Evolutionary conservation across 371 early-diverging fungal species (phyloP).

Genomic region (Mortierella sp.): DNA sequence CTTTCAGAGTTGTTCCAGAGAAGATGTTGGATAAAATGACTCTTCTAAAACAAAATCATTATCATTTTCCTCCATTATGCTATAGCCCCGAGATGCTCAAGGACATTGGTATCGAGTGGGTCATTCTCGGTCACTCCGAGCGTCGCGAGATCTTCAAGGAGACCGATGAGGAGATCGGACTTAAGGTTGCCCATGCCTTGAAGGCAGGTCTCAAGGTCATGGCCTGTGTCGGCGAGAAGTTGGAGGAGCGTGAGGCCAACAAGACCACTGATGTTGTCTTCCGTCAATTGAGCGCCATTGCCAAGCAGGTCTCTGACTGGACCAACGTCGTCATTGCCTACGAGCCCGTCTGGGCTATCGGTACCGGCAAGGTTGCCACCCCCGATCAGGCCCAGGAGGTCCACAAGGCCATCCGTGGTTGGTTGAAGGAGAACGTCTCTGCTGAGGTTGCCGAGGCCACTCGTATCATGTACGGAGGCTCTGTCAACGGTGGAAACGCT

Average conservation of each 20-base stretch:
- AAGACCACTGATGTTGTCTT: constrained; percentile 90
- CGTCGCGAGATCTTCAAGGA: constrained; percentile 95
- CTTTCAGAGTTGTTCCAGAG: constrained; percentile 4
- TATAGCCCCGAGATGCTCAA: constrained; percentile 92
- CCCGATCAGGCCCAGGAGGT: constrained; percentile 98
- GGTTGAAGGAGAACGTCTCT: constrained; percentile 87
- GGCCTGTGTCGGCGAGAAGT: constrained; percentile 98
- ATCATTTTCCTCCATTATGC: background rate
- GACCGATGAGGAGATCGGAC: constrained; percentile 83
- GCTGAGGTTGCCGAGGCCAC: constrained; percentile 85
- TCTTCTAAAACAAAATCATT: constrained; percentile 11
- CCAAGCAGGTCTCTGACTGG: constrained; percentile 83
- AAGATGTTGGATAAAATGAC: background rate
- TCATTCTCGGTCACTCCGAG: constrained; percentile 99
- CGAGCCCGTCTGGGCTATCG: constrained; percentile 99
- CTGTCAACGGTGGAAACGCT: constrained; percentile 92
- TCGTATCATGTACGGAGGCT: constrained; percentile 98
- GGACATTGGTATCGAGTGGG: constrained; percentile 96
- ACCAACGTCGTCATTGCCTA: constrained; percentile 97
- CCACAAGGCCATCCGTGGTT: constrained; percentile 89
- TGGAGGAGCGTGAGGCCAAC: constrained; percentile 92
- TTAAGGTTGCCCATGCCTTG: constrained; percentile 92
- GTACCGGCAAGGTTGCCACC: constrained; percentile 98
- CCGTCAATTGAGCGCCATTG: constrained; percentile 90
- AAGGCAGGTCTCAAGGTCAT: constrained; percentile 92